phyloP scores from a whole-genome alignment of 768 basidiomycete species.

The Clitopilus hobsonii region DNA sequence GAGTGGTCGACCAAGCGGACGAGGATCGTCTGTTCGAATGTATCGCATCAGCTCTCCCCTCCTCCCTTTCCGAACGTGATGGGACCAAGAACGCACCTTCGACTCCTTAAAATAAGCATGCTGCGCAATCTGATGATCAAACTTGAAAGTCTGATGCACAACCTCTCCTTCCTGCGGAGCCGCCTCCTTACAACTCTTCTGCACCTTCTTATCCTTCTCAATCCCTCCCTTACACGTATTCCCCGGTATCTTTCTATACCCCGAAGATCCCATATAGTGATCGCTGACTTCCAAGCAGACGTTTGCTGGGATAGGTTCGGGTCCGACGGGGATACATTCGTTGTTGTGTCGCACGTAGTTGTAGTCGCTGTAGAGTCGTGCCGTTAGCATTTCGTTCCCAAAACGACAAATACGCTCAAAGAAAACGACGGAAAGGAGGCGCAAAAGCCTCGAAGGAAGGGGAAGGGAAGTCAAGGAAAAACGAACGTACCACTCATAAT shows the following conservation, averaged over 20 bases:
- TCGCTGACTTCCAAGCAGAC: conserved; percentile 56
- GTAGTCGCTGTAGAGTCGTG: conserved; percentile 60
- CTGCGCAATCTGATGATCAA: conserved; percentile 61
- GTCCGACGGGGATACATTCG: conserved; percentile 80
- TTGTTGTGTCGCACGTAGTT: conserved; percentile 76
- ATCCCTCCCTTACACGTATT: conserved; percentile 78
- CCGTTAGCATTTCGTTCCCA: too few species aligned
- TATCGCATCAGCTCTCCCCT: conserved; percentile 5
- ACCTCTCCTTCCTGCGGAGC: conserved; percentile 69
- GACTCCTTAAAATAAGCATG: conserved; percentile 84
- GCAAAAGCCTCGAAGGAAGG: background rate
- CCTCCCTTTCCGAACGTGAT: background rate
- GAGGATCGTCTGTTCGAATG: conserved; percentile 61
- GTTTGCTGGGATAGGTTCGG: conserved; percentile 79
- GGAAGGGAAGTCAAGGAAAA: background rate
- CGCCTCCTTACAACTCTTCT: conserved; percentile 69
- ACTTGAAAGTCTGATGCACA: conserved; percentile 67
- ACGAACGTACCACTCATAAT: conserved; percentile 86
- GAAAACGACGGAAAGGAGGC: too few species aligned
- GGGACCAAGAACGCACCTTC: conserved; percentile 34
- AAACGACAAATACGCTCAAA: too few species aligned
- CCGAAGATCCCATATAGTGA: conserved; percentile 83
- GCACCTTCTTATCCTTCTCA: conserved; percentile 61
- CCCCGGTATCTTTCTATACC: conserved; percentile 89
- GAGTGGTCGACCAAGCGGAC: conserved; percentile 71